phyloP scores from a whole-genome alignment of 768 basidiomycete species.

The Lactarius quietus region DNA sequence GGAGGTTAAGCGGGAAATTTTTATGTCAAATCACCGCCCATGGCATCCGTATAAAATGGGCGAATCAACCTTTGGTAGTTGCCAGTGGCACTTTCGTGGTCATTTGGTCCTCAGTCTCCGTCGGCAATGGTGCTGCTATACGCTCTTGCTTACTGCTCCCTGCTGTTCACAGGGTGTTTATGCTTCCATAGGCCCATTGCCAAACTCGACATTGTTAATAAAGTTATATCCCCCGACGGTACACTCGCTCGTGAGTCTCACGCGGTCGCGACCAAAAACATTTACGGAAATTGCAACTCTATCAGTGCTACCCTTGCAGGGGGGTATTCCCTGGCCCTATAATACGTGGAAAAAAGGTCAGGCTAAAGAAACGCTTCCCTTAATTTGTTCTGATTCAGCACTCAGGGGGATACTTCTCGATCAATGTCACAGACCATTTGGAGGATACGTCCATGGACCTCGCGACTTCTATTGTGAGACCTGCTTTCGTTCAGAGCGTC shows the following conservation, averaged over 20 bases:
- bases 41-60: neutral
- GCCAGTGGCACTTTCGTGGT: neutral
- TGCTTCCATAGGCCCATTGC: slow-evolving; percentile 27
- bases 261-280: neutral
- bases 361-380: neutral
- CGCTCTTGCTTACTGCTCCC: slow-evolving; percentile 9
- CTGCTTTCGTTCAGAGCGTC: neutral
- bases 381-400: neutral
- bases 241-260: slow-evolving; percentile 19
- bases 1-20: too few species aligned
- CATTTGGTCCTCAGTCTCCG: neutral
- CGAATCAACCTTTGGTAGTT: neutral
- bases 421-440: slow-evolving; percentile 9
- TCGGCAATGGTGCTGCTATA: slow-evolving; percentile 1
- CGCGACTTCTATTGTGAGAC: slow-evolving; percentile 11
- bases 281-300: neutral
- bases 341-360: slow-evolving; percentile 4
- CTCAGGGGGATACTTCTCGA: slow-evolving; percentile 10
- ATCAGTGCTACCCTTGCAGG: slow-evolving; percentile 12
- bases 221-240: slow-evolving; percentile 28
- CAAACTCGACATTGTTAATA: slow-evolving; percentile 25
- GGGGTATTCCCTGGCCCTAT: slow-evolving; percentile 12
- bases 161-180: slow-evolving; percentile 1
- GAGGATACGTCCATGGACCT: slow-evolving; percentile 4
- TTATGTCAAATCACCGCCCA: neutral